Evolutionary conservation across 2,329 filamentous ascomycete genomes (phyloP).

Genomic region (Trichophyton simii): DNA sequence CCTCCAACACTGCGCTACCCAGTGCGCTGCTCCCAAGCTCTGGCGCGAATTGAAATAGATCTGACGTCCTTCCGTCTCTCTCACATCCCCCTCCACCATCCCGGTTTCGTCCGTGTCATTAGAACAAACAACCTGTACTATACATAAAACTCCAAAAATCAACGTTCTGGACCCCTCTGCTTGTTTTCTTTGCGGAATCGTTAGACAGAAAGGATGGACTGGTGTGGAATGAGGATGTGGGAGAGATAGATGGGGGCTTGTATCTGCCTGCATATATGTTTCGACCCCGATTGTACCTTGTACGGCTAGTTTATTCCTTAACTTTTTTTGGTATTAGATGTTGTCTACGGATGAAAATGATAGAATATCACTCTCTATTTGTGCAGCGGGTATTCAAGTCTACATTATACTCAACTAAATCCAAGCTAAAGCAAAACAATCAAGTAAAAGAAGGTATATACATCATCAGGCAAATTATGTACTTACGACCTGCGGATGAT

Average conservation of each 20-base stretch:
- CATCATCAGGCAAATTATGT: not conserved
- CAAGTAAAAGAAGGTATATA: not conserved
- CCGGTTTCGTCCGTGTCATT: not conserved
- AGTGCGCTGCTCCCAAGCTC: slow-evolving; percentile 92
- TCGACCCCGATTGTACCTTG: not conserved
- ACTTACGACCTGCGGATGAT: not conserved
- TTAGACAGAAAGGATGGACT: too few relatives aligned
- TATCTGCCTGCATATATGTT: not conserved
- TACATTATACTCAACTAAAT: too few relatives aligned
- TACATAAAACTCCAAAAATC: not conserved
- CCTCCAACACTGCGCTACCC: slow-evolving; percentile 84
- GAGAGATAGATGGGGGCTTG: not conserved
- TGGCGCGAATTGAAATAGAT: slow-evolving; percentile 39
- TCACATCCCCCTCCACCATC: not conserved
- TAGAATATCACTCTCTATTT: not conserved
- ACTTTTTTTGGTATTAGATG: not conserved
- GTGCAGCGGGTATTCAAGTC: too few relatives aligned
- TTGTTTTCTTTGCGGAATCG: not conserved
- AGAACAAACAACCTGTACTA: not conserved
- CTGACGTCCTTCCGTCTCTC: not conserved
- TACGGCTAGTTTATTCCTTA: not conserved
- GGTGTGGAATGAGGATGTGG: not conserved
- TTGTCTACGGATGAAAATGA: not conserved
- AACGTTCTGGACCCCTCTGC: not conserved
- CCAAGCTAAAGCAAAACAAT: not conserved